A percentile compares a stretch with the other conserved stretches of the same genome.
These are phyloP conservation scores for Mycena olivaceomarginata DNA, from an alignment of 768 basidiomycete species.

Conservation along the genomic window DNA sequence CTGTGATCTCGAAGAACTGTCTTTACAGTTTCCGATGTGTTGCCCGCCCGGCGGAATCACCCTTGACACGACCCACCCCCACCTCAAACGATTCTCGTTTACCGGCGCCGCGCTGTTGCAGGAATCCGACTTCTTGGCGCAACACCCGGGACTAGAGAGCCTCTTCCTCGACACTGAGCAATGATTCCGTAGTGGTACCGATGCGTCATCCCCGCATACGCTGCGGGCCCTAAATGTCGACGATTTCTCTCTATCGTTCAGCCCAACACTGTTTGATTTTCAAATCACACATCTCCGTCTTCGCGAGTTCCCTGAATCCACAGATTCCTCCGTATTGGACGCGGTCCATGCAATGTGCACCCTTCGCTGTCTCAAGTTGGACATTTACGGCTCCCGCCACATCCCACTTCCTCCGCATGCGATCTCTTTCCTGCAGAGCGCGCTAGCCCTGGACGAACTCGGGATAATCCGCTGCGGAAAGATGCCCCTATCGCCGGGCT, in stretches of 20 bases:
- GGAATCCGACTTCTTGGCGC: conserved; percentile 6
- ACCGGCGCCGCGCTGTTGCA: background rate
- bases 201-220: background rate
- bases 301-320: background rate
- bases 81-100: conserved; percentile 5
- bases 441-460: conserved; percentile 5
- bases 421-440: background rate
- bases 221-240: background rate
- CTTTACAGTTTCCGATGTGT: conserved; percentile 14
- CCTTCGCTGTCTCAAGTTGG: conserved; percentile 4
- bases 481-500: background rate
- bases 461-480: background rate
- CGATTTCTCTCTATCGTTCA: background rate
- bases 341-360: background rate
- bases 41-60: background rate
- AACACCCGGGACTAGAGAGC: background rate
- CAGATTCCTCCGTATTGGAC: background rate
- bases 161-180: conserved; percentile 5
- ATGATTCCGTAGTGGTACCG: background rate
- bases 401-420: too few species aligned
- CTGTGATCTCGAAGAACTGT: conserved; percentile 4
- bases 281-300: conserved; percentile 1
- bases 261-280: background rate
- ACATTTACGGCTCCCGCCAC: background rate
- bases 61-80: conserved; percentile 9